Evolutionary conservation across 1,284 basidiomycete species (phyloP), one percentile per base, ranked within the genome.

Genomic region (Neotropicomus parvogracilis): DNA sequence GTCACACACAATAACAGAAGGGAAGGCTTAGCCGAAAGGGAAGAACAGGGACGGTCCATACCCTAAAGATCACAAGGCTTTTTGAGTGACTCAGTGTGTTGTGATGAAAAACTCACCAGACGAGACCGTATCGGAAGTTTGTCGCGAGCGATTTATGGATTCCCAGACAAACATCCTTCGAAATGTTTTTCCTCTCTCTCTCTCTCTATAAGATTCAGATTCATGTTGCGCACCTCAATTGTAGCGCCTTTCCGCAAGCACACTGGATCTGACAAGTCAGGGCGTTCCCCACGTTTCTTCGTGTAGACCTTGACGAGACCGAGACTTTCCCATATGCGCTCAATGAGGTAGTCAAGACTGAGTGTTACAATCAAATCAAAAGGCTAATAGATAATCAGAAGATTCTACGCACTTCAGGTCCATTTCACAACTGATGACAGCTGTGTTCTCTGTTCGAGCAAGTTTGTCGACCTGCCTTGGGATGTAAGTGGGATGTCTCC

Each of bases 371-470:
- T 36, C 14, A 4, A 2, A 38, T 45, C 11, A 33, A 42, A 14
- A 26, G 19, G 27, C 6, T 0, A 12, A 27, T 3, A 4, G 4
- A 27, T 3, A 14, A 36, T 16, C 17, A 14, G 32, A 46, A 32
- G 12, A 11, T 31, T 40, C 21, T 21, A 55, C 75, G 52, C 58
- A 88, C 88, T 91, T 94, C 46, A 97, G 75, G 60, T 85, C 86
- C 75, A 93, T 78, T 68, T 97, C 93, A 67, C 94, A 97, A 61
- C 89, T 93, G 65, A 97, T 97, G 40, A 97, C 95, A 31, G 95
- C 81, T 0, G 89, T 89, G 62, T 93, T 79, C n/a, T 88, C 85
- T 60, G 88, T 79, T 36, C 85, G 78, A n/a, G 94, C 92, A 43
- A 97, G 75, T 53, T 88, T 85, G 70, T 98, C 86, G 57, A 97